These are phyloP conservation scores for Cenococcum geophilum DNA, from an alignment of 495 filamentous ascomycete species.

Conservation along the genomic window DNA sequence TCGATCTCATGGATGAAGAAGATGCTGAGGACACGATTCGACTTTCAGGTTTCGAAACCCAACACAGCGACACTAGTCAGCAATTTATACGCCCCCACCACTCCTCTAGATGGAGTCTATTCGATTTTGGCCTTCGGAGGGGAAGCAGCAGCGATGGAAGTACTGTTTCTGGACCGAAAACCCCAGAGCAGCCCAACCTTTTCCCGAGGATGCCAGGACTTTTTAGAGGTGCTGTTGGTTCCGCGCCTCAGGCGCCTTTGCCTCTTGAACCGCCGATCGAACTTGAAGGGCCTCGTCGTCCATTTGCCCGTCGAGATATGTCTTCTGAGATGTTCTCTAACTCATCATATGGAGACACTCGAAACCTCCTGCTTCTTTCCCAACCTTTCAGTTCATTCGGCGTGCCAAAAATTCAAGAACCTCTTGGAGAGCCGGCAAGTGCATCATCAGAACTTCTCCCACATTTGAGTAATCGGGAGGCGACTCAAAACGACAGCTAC, in stretches of 20 bases:
- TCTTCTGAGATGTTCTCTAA: slow-evolving; percentile 25
- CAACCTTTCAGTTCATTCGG: slow-evolving; percentile 6
- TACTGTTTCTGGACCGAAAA: neutral
- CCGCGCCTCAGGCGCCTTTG: slow-evolving; percentile 17
- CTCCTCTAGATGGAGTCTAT: slow-evolving; percentile 23
- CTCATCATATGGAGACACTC: slow-evolving; percentile 36
- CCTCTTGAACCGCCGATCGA: slow-evolving; percentile 19
- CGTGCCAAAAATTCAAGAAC: neutral
- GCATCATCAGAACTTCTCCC: neutral
- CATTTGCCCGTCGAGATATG: slow-evolving; percentile 3
- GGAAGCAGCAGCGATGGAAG: neutral
- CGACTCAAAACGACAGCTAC: neutral
- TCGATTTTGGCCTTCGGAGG: slow-evolving; percentile 19
- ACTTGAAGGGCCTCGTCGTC: slow-evolving; percentile 10
- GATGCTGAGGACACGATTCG: neutral
- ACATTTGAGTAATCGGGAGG: neutral
- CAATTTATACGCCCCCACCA: neutral
- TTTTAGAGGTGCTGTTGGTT: neutral
- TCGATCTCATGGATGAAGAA: slow-evolving; percentile 1
- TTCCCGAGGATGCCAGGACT: neutral
- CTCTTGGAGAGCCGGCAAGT: neutral
- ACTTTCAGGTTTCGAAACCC: neutral
- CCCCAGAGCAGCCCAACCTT: neutral
- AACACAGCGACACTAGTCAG: neutral
- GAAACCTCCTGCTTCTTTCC: slow-evolving; percentile 26